Conservation (phyloP, 2,329 filamentous ascomycete genomes). For the Chaetomiaceae sp. region DNA sequence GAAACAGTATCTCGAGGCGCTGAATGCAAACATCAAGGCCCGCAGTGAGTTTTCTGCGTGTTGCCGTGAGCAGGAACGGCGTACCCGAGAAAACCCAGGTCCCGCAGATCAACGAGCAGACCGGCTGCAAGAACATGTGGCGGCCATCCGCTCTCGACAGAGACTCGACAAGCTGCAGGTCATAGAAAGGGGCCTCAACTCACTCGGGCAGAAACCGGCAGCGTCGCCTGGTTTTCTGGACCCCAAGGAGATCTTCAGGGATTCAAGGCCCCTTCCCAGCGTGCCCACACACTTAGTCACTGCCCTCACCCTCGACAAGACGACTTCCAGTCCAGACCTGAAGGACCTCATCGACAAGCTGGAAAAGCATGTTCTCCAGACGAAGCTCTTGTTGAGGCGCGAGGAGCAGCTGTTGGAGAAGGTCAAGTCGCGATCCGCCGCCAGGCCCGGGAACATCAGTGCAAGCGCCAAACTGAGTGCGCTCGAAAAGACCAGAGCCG, state of each 20-base stretch:
- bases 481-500: conserved; percentile 51
- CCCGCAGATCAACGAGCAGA: conserved; percentile 18
- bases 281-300: conserved; percentile 51
- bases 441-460: conserved; percentile 34
- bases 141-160: conserved; percentile 47
- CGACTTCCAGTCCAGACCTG: conserved; percentile 39
- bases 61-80: conserved; percentile 13
- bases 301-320: conserved; percentile 42
- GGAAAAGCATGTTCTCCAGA: conserved; percentile 54
- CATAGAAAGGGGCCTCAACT: conserved; percentile 48
- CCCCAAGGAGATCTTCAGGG: conserved; percentile 44
- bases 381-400: conserved; percentile 52
- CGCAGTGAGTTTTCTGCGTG: conserved; percentile 43
- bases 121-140: conserved; percentile 48
- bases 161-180: conserved; percentile 48
- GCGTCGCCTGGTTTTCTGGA: conserved; percentile 48
- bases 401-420: conserved; percentile 54
- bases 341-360: conserved; percentile 47
- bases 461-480: conserved; percentile 46
- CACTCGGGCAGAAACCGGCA: conserved; percentile 49
- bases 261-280: conserved; percentile 41
- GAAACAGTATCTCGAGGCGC: conserved; percentile 51
- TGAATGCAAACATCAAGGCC: conserved; percentile 50
- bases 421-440: conserved; percentile 38
- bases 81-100: neutral